Conservation (phyloP, 257 asterid species). For the Solanum clarkiae region DNA sequence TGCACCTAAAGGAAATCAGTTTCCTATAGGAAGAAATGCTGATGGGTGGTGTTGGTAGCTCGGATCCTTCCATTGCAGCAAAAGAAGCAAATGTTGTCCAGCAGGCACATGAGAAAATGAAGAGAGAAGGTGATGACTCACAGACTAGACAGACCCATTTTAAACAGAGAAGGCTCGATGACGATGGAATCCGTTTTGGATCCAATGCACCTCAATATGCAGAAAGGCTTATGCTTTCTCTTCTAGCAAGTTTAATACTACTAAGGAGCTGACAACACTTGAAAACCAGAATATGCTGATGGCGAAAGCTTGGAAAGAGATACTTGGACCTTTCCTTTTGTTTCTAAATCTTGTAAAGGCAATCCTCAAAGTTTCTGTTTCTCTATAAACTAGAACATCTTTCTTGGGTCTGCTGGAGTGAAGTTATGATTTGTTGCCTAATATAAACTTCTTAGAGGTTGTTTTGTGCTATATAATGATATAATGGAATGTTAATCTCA, state of each 20-base stretch:
- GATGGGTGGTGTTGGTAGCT: constrained; percentile 14
- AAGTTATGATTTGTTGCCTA: too few relatives aligned
- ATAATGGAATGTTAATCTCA: too few relatives aligned
- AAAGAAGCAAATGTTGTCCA: constrained; percentile 36
- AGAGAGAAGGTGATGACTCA: constrained; percentile 46
- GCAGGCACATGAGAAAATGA: constrained; percentile 43
- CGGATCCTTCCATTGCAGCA: constrained; percentile 33
- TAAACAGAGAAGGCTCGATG: constrained; percentile 36
- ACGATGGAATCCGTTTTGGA: constrained; percentile 14
- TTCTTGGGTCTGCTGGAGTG: too few relatives aligned
- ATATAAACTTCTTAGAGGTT: too few relatives aligned
- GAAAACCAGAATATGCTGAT: constrained; percentile 32
- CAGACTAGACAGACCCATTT: constrained; percentile 9
- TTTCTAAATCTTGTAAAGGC: too few relatives aligned
- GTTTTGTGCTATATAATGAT: too few relatives aligned
- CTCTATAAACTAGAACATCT: too few relatives aligned
- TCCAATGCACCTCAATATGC: constrained; percentile 6
- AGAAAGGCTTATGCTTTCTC: constrained; percentile 14
- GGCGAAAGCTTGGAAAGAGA: constrained; percentile 35
- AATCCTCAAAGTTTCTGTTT: too few relatives aligned
- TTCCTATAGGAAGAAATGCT: constrained; percentile 16
- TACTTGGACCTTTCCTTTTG: not conserved
- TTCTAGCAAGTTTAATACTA: constrained; percentile 17
- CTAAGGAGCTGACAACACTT: constrained; percentile 22
- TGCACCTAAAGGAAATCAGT: constrained; percentile 13